These are phyloP conservation scores for Russula griseocarnosa DNA, from an alignment of 768 basidiomycete species.

Conservation along the genomic window DNA sequence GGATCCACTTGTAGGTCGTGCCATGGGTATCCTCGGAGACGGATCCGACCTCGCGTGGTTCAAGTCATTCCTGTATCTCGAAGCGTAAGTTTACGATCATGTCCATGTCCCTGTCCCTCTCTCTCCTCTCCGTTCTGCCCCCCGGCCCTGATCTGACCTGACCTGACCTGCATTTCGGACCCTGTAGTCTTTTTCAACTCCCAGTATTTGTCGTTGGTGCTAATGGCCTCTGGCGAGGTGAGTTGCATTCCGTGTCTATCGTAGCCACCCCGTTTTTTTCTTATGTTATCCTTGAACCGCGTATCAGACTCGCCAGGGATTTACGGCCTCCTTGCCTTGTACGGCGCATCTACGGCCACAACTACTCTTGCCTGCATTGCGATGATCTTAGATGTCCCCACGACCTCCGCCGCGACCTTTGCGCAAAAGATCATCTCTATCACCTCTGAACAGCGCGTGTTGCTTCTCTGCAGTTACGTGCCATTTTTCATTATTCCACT, in stretches of 20 bases:
- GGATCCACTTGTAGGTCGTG: slow-evolving; percentile 63
- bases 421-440: slow-evolving; percentile 39
- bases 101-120: neutral
- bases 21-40: slow-evolving; percentile 42
- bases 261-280: no score
- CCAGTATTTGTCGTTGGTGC: slow-evolving; percentile 74
- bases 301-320: slow-evolving; percentile 47
- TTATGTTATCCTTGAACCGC: neutral
- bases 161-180: neutral
- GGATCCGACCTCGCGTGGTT: slow-evolving; percentile 50
- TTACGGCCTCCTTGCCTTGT: slow-evolving; percentile 63
- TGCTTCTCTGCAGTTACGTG: slow-evolving; percentile 65
- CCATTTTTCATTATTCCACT: slow-evolving; percentile 74
- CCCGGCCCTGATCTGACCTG: no score
- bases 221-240: slow-evolving; percentile 55
- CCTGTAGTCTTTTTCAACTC: slow-evolving; percentile 58
- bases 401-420: slow-evolving; percentile 36
- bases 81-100: slow-evolving; percentile 44
- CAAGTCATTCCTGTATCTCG: slow-evolving; percentile 57
- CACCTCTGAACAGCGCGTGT: slow-evolving; percentile 47
- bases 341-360: slow-evolving; percentile 74
- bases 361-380: slow-evolving; percentile 71
- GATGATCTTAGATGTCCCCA: slow-evolving; percentile 52
- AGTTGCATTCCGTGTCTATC: slow-evolving; percentile 14
- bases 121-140: neutral